phyloP scores from a whole-genome alignment of 2,329 filamentous ascomycete species.

The Periglandula ipomoeae region DNA sequence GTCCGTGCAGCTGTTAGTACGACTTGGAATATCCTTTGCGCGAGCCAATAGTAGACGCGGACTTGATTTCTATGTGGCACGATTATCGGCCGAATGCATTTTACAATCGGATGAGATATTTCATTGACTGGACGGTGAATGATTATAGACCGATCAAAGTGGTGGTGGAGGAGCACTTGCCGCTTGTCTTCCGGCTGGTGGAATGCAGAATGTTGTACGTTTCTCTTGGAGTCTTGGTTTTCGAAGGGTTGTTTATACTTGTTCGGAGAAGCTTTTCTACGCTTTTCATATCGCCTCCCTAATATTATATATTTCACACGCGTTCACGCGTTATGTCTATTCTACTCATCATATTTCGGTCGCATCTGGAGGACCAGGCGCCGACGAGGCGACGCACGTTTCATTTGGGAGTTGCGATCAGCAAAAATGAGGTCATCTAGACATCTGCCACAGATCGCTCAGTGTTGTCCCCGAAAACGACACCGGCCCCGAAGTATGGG shows the following conservation, averaged over 20 bases:
- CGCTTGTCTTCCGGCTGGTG: conserved; percentile 16
- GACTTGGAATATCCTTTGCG: neutral
- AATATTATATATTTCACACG: conserved; percentile 12
- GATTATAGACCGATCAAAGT: conserved; percentile 16
- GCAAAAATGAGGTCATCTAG: too few relatives aligned
- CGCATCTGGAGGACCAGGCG: neutral
- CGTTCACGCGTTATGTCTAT: neutral
- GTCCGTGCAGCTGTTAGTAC: conserved; percentile 46
- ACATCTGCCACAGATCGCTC: too few relatives aligned
- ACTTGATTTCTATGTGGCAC: conserved; percentile 9
- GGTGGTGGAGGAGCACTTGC: conserved; percentile 14
- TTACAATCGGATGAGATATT: conserved; percentile 12
- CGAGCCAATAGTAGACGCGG: conserved; percentile 6
- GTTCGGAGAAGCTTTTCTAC: conserved; percentile 28
- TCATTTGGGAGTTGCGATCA: too few relatives aligned
- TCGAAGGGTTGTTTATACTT: conserved; percentile 25
- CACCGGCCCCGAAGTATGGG: too few relatives aligned
- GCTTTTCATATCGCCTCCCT: conserved; percentile 14
- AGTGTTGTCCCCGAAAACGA: too few relatives aligned
- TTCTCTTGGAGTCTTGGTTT: conserved; percentile 28
- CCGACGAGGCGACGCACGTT: neutral
- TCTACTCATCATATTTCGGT: neutral
- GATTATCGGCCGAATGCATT: conserved; percentile 14
- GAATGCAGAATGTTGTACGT: conserved; percentile 24
- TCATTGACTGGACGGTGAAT: neutral